Base-by-base conservation (phyloP, 352 stramenopile genomes). In the Phytophthora fragariae region DNA sequence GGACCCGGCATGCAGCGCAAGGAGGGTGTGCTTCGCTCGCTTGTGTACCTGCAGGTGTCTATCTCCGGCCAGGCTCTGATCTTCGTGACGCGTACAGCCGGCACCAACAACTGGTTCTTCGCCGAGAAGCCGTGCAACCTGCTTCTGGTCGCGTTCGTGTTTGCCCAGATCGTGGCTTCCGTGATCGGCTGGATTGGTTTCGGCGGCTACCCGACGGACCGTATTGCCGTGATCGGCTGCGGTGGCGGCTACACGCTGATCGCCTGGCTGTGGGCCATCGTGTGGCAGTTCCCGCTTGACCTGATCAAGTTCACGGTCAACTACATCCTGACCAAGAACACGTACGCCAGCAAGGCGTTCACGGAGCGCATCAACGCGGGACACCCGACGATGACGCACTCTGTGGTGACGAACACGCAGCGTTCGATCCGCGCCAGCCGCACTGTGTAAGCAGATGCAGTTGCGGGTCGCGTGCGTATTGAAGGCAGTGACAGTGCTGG, bases 91-190 rank as follows among this genome's bases (percentile, higher is more conserved):
- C 85, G 85, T 75, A 91, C 85, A 10, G 83, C 83, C 41, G 85
- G 85, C 55, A 84, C 80, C 72, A 92, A 92, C 84, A 90, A 85
- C 68, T 92, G 85, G 85, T 92, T 86, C 72, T 91, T 92, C 67
- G 75, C 80, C 27, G 84, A 91, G 65, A 85, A 85, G 70, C 85
- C 85, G 19, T 84, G 70, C 63, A 90, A 85, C 69, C 62, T 92
- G 37, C 50, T 92, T 69, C 63, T 92, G 49, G 75, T 91, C 35
- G 85, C 85, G 7, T 92, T 92, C 77, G 81, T 91, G 53, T 80
- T 91, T 53, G 85, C 85, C 9, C 85, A 92, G 72, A 65, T 91
- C 11, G 85, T 88, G 44, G 85, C 85, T 11, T 90, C 82, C 41
- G 80, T 80, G 14, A 86, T 92, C 46, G 85, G 85, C 53, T 91